Evolutionary conservation across 768 basidiomycete species (phyloP).

Genomic region (Boletus rufocinnamomeus): DNA sequence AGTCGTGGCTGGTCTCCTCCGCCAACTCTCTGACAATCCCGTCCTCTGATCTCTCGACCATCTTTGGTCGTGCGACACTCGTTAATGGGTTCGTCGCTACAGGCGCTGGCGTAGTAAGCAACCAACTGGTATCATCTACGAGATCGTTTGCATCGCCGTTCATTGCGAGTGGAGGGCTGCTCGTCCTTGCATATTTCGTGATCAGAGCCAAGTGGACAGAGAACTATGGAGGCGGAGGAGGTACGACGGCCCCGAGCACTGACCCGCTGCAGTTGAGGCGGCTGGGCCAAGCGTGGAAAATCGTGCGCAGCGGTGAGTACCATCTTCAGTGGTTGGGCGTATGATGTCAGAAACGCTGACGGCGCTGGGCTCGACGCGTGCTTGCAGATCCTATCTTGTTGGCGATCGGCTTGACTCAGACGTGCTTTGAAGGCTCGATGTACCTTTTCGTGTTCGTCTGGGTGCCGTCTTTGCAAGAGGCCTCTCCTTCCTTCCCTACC

Average conservation of each 20-base stretch:
- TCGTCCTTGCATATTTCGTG: constrained; percentile 55
- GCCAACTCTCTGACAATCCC: constrained; percentile 52
- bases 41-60: constrained; percentile 59
- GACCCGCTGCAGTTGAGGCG: constrained; percentile 56
- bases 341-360: not conserved
- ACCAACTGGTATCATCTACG: constrained; percentile 57
- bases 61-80: constrained; percentile 73
- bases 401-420: constrained; percentile 70
- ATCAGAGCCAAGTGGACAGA: constrained; percentile 65
- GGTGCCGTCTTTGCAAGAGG: constrained; percentile 76
- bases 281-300: constrained; percentile 55
- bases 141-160: constrained; percentile 64
- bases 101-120: constrained; percentile 63
- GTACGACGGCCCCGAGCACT: constrained; percentile 15
- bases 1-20: constrained; percentile 75
- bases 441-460: constrained; percentile 84
- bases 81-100: constrained; percentile 75
- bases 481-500: constrained; percentile 40
- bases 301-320: constrained; percentile 51
- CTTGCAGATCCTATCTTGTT: constrained; percentile 58
- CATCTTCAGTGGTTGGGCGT: not conserved
- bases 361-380: not conserved
- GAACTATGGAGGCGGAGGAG: constrained; percentile 60
- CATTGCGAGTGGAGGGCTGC: constrained; percentile 57
- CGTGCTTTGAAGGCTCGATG: constrained; percentile 84